Evolutionary conservation across 768 basidiomycete genomes (phyloP).

Genomic region (Pisolithus microcarpus): DNA sequence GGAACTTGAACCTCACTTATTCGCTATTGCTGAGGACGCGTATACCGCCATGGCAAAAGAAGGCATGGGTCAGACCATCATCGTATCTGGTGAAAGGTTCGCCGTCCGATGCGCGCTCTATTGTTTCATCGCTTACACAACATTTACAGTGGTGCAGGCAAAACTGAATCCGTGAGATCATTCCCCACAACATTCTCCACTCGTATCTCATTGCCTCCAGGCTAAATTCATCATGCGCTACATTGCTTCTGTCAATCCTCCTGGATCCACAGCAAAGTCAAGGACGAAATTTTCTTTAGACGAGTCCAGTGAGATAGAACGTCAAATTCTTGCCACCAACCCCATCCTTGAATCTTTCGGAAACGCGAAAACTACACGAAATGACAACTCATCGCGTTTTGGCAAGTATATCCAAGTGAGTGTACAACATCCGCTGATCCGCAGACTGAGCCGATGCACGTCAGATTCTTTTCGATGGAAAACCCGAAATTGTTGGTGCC

Average conservation of each 20-base stretch:
- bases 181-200: neutral
- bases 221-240: slow-evolving; percentile 99
- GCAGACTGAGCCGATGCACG: slow-evolving; percentile 4
- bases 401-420: slow-evolving; percentile 95
- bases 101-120: slow-evolving; percentile 13
- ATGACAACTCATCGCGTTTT: slow-evolving; percentile 98
- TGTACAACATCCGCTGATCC: slow-evolving; percentile 1
- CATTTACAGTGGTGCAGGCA: slow-evolving; percentile 85
- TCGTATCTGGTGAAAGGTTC: slow-evolving; percentile 96
- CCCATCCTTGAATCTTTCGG: slow-evolving; percentile 98
- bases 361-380: slow-evolving; percentile 98
- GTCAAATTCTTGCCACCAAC: slow-evolving; percentile 97
- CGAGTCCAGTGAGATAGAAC: slow-evolving; percentile 90
- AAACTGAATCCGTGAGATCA: slow-evolving; percentile 84
- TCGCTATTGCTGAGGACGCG: slow-evolving; percentile 98
- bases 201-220: slow-evolving; percentile 30
- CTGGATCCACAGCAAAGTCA: slow-evolving; percentile 49
- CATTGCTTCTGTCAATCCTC: slow-evolving; percentile 93
- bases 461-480: slow-evolving; percentile 93
- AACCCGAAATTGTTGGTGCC: slow-evolving; percentile 95
- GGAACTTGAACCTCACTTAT: slow-evolving; percentile 94
- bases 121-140: slow-evolving; percentile 8
- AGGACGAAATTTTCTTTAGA: slow-evolving; percentile 71
- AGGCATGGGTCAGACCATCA: slow-evolving; percentile 94
- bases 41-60: slow-evolving; percentile 96